Percentiles rank a stretch among this genome's conserved stretches.
phyloP scores from a whole-genome alignment of 2,329 filamentous ascomycete genomes.

The Elsinoe fawcettii region DNA sequence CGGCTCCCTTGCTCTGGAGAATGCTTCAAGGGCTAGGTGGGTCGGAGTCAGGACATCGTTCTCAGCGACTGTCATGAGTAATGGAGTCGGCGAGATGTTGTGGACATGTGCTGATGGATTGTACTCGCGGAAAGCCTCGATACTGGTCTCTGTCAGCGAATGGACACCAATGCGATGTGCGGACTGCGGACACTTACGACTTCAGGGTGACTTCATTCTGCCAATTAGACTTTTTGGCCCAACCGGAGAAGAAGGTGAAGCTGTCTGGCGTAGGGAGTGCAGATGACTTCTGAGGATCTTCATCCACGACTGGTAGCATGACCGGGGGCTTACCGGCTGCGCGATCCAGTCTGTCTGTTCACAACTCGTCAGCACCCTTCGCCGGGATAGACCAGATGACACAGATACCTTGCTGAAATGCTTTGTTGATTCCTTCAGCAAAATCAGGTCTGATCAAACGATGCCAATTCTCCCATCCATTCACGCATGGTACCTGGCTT shows the following conservation, averaged over 20 bases:
- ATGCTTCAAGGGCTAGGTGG: slow-evolving; percentile 32
- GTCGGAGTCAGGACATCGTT: slow-evolving; percentile 33
- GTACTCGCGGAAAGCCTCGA: slow-evolving; percentile 25
- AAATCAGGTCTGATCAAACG: too few species aligned
- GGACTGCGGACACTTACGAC: slow-evolving; percentile 18
- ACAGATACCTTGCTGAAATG: too few species aligned
- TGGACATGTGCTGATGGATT: slow-evolving; percentile 28
- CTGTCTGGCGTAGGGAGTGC: slow-evolving; percentile 31
- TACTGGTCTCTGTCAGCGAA: slow-evolving; percentile 16
- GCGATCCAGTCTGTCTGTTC: too few species aligned
- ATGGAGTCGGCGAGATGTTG: slow-evolving; percentile 33
- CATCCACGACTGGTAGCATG: slow-evolving; percentile 14
- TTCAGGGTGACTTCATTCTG: slow-evolving; percentile 34
- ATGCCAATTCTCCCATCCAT: too few species aligned
- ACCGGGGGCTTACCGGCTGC: slow-evolving; percentile 3
- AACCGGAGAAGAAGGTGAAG: slow-evolving; percentile 30
- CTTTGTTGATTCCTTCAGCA: too few species aligned
- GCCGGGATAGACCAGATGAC: too few species aligned
- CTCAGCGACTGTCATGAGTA: slow-evolving; percentile 32
- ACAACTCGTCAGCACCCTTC: too few species aligned
- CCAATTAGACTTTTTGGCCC: slow-evolving; percentile 31
- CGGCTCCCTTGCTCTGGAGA: slow-evolving; percentile 32
- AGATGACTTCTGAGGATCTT: slow-evolving; percentile 25
- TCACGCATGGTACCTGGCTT: too few species aligned
- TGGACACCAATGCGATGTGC: too few species aligned